Conservation (phyloP, 768 basidiomycete species). For the Rhodotorula graminis region DNA sequence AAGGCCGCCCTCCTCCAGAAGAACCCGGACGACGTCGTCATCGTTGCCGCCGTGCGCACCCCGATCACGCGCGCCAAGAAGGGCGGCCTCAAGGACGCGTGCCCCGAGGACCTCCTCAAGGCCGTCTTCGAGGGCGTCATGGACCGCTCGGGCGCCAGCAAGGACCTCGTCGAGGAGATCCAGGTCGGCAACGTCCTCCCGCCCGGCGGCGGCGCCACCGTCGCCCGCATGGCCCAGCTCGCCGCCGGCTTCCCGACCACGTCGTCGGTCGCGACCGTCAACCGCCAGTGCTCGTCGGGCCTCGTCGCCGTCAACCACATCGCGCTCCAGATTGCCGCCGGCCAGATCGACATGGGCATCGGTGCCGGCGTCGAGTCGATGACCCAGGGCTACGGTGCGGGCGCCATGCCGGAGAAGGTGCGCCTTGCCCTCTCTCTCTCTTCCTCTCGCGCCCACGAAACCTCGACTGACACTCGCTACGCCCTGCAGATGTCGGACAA, state of each 20-base stretch:
- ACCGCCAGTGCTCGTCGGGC: slow-evolving; percentile 89
- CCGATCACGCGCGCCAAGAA: slow-evolving; percentile 81
- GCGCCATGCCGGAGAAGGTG: slow-evolving; percentile 49
- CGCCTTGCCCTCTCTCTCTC: background rate
- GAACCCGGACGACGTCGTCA: slow-evolving; percentile 56
- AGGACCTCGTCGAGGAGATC: slow-evolving; percentile 39
- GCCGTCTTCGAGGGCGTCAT: slow-evolving; percentile 74
- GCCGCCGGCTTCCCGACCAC: slow-evolving; percentile 80
- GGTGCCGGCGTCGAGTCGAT: slow-evolving; percentile 57
- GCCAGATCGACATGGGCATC: slow-evolving; percentile 79
- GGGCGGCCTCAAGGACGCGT: slow-evolving; percentile 81
- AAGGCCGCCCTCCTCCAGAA: slow-evolving; percentile 19
- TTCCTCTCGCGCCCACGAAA: background rate
- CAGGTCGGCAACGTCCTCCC: slow-evolving; percentile 74
- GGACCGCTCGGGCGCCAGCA: slow-evolving; percentile 53
- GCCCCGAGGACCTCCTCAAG: slow-evolving; percentile 76
- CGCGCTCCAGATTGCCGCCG: slow-evolving; percentile 75
- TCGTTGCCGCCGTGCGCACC: slow-evolving; percentile 80
- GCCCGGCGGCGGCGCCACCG: slow-evolving; percentile 69
- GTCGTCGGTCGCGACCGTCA: slow-evolving; percentile 83
- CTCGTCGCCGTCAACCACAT: slow-evolving; percentile 86
- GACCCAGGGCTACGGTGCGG: slow-evolving; percentile 50
- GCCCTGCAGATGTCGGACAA: slow-evolving; percentile 44
- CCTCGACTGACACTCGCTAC: background rate
- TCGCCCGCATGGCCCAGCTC: slow-evolving; percentile 79